phyloP scores from a whole-genome alignment of 805 yeast species.

The Wickerhamiella azyma region DNA sequence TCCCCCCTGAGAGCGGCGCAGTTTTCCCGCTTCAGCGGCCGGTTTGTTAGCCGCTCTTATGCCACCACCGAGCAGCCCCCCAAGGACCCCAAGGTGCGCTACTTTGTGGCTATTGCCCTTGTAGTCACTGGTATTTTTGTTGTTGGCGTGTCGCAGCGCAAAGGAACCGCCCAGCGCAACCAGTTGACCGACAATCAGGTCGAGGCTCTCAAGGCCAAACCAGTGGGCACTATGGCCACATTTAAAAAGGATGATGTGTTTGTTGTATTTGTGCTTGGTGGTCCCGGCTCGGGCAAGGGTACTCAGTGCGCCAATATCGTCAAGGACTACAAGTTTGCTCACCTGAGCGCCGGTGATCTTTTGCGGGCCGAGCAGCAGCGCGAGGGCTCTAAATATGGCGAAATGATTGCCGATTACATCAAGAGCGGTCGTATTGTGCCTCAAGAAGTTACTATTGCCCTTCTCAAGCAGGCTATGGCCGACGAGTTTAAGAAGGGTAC shows the following conservation, averaged over 20 bases:
- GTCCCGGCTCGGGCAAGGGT: conserved; percentile 97
- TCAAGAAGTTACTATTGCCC: conserved; percentile 73
- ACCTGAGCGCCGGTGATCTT: conserved; percentile 91
- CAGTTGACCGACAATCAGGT: conserved; percentile 25
- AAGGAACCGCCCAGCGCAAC: conserved; percentile 20
- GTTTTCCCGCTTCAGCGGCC: neutral
- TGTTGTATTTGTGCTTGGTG: conserved; percentile 85
- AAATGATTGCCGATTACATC: conserved; percentile 68
- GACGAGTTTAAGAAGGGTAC: conserved; percentile 37
- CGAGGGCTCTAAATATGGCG: conserved; percentile 70
- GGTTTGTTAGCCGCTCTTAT: neutral
- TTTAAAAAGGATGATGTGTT: conserved; percentile 57
- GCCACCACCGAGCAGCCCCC: conserved; percentile 7
- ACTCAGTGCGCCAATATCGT: conserved; percentile 88
- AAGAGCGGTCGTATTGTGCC: conserved; percentile 88
- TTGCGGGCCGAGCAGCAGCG: conserved; percentile 84
- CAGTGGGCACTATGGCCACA: conserved; percentile 25
- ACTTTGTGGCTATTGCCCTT: conserved; percentile 23
- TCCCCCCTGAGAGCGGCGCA: neutral
- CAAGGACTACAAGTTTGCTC: conserved; percentile 65
- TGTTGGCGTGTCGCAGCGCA: conserved; percentile 21
- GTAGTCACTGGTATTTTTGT: conserved; percentile 25
- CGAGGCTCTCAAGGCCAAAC: conserved; percentile 25
- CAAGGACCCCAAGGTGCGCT: conserved; percentile 24
- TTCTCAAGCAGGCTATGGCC: conserved; percentile 65